Base-by-base conservation (phyloP, 768 basidiomycete species). In the Cystofilobasidium macerans region DNA sequence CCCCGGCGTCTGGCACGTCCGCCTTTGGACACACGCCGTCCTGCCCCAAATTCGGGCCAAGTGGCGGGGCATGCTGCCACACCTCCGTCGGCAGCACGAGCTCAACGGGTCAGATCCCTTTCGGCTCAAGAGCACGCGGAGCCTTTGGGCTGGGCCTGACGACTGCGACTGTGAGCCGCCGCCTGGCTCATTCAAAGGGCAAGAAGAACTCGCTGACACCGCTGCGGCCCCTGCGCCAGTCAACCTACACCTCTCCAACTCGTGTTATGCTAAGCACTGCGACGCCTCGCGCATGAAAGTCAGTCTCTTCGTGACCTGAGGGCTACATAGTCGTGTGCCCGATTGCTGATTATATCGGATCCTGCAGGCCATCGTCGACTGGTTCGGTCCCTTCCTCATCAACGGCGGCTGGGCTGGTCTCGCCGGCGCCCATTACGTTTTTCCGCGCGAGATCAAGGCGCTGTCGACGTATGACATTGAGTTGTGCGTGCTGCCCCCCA, bases 241-340 rank as follows among this genome's bases (percentile, higher is more conserved):
- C 22, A 36, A 62, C 35, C 7, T 22, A 11, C 61, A 62, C 20
- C 48, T 62, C n/a, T 51, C 47, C n/a, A 62, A 62, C 48, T 51
- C 47, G 11, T 38, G n/a, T 3, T 62, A 62, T 36, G 61, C 61
- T 3, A 62, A 62, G 35, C 30, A 38, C 6, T 16, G 43, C 33
- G 61, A 62, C 12, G 28, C 61, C 1, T 26, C 51, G n/a, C 22
- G 61, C n/a, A 62, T 62, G 61, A 62, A 62, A 48, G 61, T 61
- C 3, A 22, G 26, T 30, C 40, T 11, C 24, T 4, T 13, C 28
- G 24, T 9, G 35, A 16, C 4, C 8, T 12, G 28, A 4, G 22
- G n/a, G 0, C 13, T 45, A 20, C 43, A 12, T 33, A 3, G 16
- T 20, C 22, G 24, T 40, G 42, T 60, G 60, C 43, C 28, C 26